Percentiles rank a stretch among this genome's conserved stretches.
Conservation (phyloP, 768 basidiomycete species). For the Sporobolomyces phaffii region DNA sequence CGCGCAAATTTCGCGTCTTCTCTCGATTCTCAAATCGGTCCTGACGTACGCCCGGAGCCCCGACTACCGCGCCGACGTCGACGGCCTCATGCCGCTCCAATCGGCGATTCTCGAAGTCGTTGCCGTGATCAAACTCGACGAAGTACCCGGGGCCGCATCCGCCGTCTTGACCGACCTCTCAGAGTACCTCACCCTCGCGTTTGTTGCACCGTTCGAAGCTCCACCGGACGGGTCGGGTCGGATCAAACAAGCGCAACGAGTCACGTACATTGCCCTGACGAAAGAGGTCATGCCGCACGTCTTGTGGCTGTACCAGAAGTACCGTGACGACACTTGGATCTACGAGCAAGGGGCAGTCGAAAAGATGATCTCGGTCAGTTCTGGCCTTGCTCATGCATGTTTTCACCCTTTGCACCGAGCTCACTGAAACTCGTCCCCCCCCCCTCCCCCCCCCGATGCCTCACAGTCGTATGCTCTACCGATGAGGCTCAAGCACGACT, state of each 20-base stretch:
- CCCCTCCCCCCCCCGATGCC: too few species aligned
- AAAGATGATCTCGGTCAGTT: conserved; percentile 64
- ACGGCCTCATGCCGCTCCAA: conserved; percentile 59
- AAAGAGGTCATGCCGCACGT: conserved; percentile 82
- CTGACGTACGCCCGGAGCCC: conserved; percentile 70
- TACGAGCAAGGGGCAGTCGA: conserved; percentile 80
- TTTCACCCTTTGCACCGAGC: not conserved
- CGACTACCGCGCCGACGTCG: conserved; percentile 83
- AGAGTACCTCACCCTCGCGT: conserved; percentile 79
- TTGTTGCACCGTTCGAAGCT: conserved; percentile 68
- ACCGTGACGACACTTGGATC: conserved; percentile 58
- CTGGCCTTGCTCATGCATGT: too few species aligned
- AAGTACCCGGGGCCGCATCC: conserved; percentile 51
- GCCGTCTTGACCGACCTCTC: conserved; percentile 78
- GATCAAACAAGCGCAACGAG: conserved; percentile 31
- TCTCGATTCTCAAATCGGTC: conserved; percentile 70
- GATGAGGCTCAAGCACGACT: conserved; percentile 89
- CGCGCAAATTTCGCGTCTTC: conserved; percentile 60
- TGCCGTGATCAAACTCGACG: conserved; percentile 58
- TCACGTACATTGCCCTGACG: conserved; percentile 83
- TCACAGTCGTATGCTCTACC: conserved; percentile 79
- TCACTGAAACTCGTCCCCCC: not conserved
- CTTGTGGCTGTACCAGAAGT: conserved; percentile 66
- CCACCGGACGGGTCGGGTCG: conserved; percentile 9
- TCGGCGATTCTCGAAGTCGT: conserved; percentile 67